Conservation (phyloP, 2,329 filamentous ascomycete genomes). For the Cladosporium halotolerans region DNA sequence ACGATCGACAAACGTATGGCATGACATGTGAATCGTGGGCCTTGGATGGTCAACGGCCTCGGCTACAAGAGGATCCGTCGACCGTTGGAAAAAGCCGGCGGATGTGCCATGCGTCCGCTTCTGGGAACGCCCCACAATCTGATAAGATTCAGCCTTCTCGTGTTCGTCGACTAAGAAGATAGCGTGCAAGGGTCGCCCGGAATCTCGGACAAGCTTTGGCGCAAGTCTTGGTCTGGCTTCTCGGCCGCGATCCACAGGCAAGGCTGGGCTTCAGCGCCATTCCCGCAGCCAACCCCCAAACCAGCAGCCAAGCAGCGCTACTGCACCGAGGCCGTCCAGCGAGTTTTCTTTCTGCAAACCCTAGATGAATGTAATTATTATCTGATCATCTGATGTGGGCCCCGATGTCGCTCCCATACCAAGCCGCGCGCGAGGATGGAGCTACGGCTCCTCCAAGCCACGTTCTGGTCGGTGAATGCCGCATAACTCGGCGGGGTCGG, state of each 20-base stretch:
- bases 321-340: neutral
- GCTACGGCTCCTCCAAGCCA: too few relatives aligned
- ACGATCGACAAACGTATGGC: too few relatives aligned
- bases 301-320: constrained; percentile 1
- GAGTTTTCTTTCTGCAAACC: neutral
- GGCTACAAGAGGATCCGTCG: too few relatives aligned
- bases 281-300: neutral
- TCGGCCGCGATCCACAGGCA: neutral
- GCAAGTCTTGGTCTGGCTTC: neutral
- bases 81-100: too few relatives aligned
- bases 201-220: too few relatives aligned
- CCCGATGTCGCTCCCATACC: constrained; percentile 1
- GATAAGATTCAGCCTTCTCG: too few relatives aligned
- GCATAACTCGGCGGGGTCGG: neutral
- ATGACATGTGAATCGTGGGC: too few relatives aligned
- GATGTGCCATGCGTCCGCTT: too few relatives aligned
- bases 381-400: constrained; percentile 5
- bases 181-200: too few relatives aligned
- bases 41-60: too few relatives aligned
- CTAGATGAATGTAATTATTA: neutral
- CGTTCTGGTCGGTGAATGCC: neutral
- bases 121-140: too few relatives aligned
- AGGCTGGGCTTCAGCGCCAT: neutral
- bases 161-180: too few relatives aligned
- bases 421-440: neutral